These are phyloP conservation scores for Ceraceosorus guamensis DNA, from an alignment of 1,284 basidiomycete genomes.

Conservation along the genomic window DNA sequence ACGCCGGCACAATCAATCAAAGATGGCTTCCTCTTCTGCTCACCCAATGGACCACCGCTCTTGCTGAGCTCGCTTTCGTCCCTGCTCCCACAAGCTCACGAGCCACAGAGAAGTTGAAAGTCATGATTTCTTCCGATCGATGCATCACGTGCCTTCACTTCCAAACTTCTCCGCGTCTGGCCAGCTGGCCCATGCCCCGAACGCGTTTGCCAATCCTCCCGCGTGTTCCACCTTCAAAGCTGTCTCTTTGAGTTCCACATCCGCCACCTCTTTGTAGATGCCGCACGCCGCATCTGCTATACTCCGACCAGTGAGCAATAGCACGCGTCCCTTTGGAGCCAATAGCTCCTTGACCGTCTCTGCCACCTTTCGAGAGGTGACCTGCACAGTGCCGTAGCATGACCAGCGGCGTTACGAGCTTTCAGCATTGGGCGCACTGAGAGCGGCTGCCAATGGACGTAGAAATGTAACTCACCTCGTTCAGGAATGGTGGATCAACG, in stretches of 20 bases:
- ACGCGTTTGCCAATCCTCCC: conserved; percentile 3
- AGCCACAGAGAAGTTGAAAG: no score
- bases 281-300: background rate
- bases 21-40: no score
- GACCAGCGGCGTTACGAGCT: background rate
- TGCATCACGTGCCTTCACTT: no score
- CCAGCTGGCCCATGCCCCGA: conserved; percentile 6
- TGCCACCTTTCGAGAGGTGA: background rate
- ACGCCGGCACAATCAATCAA: no score
- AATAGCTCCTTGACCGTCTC: background rate
- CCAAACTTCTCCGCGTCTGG: conserved; percentile 5
- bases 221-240: conserved; percentile 5
- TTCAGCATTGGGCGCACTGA: background rate
- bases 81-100: no score
- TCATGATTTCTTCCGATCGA: no score
- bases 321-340: conserved; percentile 1
- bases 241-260: conserved; percentile 1
- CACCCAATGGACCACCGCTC: no score
- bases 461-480: conserved; percentile 2
- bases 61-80: no score
- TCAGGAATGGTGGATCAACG: conserved; percentile 9
- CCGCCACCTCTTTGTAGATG: background rate
- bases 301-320: conserved; percentile 4
- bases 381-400: no score
- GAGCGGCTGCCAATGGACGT: no score